Conservation (phyloP, 2,329 filamentous ascomycete genomes). For the Apiospora sp. region DNA sequence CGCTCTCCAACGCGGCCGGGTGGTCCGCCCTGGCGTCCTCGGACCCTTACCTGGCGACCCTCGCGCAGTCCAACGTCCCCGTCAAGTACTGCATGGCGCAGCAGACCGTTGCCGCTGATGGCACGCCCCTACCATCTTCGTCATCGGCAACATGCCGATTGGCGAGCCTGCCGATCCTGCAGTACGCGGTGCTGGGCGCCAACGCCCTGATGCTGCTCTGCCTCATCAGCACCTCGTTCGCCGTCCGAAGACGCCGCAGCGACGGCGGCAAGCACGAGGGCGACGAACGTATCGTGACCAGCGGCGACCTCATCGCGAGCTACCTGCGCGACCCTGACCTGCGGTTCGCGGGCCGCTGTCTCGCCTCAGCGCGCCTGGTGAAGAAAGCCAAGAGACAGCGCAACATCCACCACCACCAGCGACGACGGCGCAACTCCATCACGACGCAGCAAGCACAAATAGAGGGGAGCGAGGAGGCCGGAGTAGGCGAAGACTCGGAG, state of each 20-base stretch:
- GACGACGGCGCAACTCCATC: not conserved
- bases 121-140: not conserved
- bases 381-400: not conserved
- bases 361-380: constrained; percentile 20
- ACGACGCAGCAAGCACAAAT: not conserved
- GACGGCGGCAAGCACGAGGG: not conserved
- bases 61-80: constrained; percentile 21
- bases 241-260: not conserved
- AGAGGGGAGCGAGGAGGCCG: not conserved
- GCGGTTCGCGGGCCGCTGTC: constrained; percentile 24
- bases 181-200: constrained; percentile 22
- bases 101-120: not conserved
- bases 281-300: constrained; percentile 26
- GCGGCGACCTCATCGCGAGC: constrained; percentile 26
- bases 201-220: constrained; percentile 25
- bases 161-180: constrained; percentile 2
- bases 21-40: constrained; percentile 7
- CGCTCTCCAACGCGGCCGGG: not conserved
- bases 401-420: not conserved
- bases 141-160: not conserved
- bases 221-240: constrained; percentile 22
- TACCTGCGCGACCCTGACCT: constrained; percentile 25
- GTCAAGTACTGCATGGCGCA: constrained; percentile 24
- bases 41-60: constrained; percentile 17
- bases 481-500: not conserved